These are phyloP conservation scores for apple (Malus domestica) DNA, from an alignment of 306 rosid species.

Conservation along the genomic window ASM211411v1 NC_041796.1:21277501-21278000, in stretches of 20 bases:
- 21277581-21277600: slow-evolving; percentile 47
- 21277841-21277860: slow-evolving; percentile 46
- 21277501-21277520: neutral
- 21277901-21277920: slow-evolving; percentile 31
- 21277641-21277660: slow-evolving; percentile 41
- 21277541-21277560: slow-evolving; percentile 45
- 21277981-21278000: slow-evolving; percentile 8
- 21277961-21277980: slow-evolving; percentile 6
- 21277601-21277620: slow-evolving; percentile 50
- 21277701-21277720: slow-evolving; percentile 59
- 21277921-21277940: slow-evolving; percentile 47
- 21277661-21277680: slow-evolving; percentile 43
- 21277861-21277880: slow-evolving; percentile 74
- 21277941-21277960: slow-evolving; percentile 19
- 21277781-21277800: slow-evolving; percentile 38
- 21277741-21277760: slow-evolving; percentile 35
- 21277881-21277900: slow-evolving; percentile 64
- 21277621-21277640: slow-evolving; percentile 61
- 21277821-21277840: slow-evolving; percentile 49
- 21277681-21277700: slow-evolving; percentile 50
- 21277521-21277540: slow-evolving; percentile 42
- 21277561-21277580: slow-evolving; percentile 49
- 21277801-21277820: slow-evolving; percentile 43
- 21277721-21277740: slow-evolving; percentile 50
- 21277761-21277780: slow-evolving; percentile 59